Conservation (phyloP, 331 rosid genomes). For the Saraca asoca region DNA sequence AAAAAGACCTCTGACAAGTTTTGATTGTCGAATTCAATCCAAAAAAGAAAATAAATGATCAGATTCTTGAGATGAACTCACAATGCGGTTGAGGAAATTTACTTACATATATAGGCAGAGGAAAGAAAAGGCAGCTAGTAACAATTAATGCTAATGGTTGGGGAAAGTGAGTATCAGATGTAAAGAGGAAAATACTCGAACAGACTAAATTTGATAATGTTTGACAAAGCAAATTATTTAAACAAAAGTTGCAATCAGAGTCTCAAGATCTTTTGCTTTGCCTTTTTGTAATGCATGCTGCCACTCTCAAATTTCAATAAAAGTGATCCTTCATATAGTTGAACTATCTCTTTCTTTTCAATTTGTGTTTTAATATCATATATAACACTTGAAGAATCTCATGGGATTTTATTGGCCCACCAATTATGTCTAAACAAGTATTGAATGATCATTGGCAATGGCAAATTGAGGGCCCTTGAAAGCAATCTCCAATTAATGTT, state of each 20-base stretch:
- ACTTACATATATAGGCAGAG: too few relatives aligned
- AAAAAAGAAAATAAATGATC: too few relatives aligned
- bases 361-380: background rate
- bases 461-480: background rate
- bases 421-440: background rate
- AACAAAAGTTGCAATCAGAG: slow-evolving; percentile 7
- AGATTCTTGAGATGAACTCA: too few relatives aligned
- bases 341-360: background rate
- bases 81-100: too few relatives aligned
- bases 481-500: too few relatives aligned
- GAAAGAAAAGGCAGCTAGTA: too few relatives aligned
- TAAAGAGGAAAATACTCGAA: too few relatives aligned
- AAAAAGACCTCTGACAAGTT: too few relatives aligned
- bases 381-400: background rate
- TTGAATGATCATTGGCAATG: background rate
- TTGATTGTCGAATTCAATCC: too few relatives aligned
- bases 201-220: too few relatives aligned
- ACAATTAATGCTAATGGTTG: too few relatives aligned
- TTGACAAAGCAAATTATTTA: background rate
- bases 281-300: slow-evolving; percentile 22
- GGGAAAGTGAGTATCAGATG: too few relatives aligned
- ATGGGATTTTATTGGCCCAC: background rate
- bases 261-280: slow-evolving; percentile 30
- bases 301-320: slow-evolving; percentile 6
- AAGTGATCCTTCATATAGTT: background rate